Conservation (phyloP, 345 rosid genomes). For the Durio zibethinus region DNA sequence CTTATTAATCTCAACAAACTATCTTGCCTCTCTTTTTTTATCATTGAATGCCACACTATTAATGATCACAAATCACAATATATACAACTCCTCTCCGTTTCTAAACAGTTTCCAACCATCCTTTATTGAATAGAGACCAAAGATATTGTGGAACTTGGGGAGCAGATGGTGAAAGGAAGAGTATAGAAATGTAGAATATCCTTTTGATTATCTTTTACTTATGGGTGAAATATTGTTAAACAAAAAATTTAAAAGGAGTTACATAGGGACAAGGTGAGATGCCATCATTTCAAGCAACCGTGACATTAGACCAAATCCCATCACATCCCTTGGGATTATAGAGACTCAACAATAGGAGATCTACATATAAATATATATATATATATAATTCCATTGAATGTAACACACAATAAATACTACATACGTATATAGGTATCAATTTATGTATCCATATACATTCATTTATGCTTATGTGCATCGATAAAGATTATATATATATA, state of each 20-base stretch:
- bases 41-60: neutral
- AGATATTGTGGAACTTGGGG: too few species aligned
- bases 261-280: conserved; percentile 16
- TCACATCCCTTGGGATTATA: conserved; percentile 36
- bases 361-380: neutral
- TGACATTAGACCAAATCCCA: conserved; percentile 45
- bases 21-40: neutral
- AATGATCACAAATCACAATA: neutral
- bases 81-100: neutral
- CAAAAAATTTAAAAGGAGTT: neutral
- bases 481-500: too few species aligned
- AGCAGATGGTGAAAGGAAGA: neutral
- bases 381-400: too few species aligned
- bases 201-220: neutral
- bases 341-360: neutral
- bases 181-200: neutral
- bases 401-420: too few species aligned
- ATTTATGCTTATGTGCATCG: too few species aligned
- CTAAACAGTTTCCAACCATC: neutral
- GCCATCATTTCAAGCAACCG: conserved; percentile 47
- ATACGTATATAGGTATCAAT: too few species aligned
- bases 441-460: too few species aligned
- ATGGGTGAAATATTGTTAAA: neutral
- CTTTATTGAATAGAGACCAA: neutral
- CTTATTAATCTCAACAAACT: neutral